Conservation (phyloP, 768 basidiomycete species). For the Fomitopsis pulvina region DNA sequence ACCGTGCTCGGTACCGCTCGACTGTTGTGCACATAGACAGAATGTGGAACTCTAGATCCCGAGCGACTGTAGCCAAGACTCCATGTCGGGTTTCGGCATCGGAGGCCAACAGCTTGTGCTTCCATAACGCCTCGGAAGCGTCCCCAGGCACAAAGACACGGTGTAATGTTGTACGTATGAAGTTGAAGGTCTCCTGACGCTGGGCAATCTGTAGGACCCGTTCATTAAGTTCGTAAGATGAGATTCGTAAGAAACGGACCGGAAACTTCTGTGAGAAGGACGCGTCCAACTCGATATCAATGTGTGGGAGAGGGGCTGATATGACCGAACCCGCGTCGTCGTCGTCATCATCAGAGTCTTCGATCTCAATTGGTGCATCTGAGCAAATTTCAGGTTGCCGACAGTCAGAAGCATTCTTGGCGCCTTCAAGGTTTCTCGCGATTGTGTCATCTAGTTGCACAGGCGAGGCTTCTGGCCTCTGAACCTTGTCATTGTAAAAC, state of each 20-base stretch:
- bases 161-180: conserved; percentile 34
- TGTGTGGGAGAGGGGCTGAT: conserved; percentile 10
- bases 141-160: conserved; percentile 27
- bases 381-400: no score
- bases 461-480: no score
- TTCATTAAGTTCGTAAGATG: no score
- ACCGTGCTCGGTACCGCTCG: conserved; percentile 40
- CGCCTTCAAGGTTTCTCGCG: no score
- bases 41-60: conserved; percentile 39
- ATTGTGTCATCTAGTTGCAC: no score
- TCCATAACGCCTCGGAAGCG: conserved; percentile 25
- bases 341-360: not conserved
- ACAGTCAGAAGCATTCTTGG: no score
- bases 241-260: conserved; percentile 9
- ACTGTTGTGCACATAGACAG: conserved; percentile 44
- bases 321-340: conserved; percentile 7
- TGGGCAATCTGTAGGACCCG: conserved; percentile 10
- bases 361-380: no score
- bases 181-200: conserved; percentile 25
- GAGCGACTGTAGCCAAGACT: conserved; percentile 36
- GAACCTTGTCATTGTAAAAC: no score
- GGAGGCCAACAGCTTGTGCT: conserved; percentile 11
- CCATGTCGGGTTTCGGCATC: conserved; percentile 28
- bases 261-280: conserved; percentile 22
- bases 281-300: conserved; percentile 23